Conservation (phyloP, 768 basidiomycete species). For the Lactarius indigo region DNA sequence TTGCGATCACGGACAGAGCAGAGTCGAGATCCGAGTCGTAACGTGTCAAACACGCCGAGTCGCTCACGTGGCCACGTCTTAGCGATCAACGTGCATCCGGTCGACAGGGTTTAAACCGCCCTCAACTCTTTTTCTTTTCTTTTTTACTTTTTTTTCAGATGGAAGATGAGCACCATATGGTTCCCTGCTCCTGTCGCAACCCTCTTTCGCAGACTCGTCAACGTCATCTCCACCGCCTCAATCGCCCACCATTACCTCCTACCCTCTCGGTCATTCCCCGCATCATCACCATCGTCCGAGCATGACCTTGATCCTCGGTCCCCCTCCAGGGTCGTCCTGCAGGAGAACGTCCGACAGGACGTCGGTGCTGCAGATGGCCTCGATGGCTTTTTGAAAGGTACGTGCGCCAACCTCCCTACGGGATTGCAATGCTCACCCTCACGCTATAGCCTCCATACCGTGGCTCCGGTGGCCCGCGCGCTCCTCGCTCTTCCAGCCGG, state of each 20-base stretch:
- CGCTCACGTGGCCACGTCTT: background rate
- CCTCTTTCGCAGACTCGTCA: constrained; percentile 61
- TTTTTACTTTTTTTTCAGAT: constrained; percentile 7
- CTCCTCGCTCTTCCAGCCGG: constrained; percentile 4
- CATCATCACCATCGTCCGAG: constrained; percentile 7
- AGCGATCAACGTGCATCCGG: background rate
- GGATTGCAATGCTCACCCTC: background rate
- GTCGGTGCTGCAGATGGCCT: constrained; percentile 1
- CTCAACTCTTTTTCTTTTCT: background rate
- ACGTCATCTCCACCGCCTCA: constrained; percentile 65
- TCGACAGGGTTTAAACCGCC: background rate
- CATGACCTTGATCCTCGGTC: background rate
- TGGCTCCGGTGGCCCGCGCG: constrained; percentile 20
- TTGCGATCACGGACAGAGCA: background rate
- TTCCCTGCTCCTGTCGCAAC: constrained; percentile 58
- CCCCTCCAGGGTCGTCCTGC: background rate
- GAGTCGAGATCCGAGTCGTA: background rate
- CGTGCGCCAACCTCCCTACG: background rate
- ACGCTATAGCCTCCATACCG: background rate
- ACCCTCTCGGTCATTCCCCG: constrained; percentile 26
- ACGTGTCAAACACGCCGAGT: too few species aligned
- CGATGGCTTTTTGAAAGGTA: constrained; percentile 11
- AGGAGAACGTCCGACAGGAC: background rate
- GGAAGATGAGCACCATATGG: constrained; percentile 43
- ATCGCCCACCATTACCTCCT: constrained; percentile 62